Base-by-base conservation (phyloP, 768 basidiomycete species). In the Lactarius sanguifluus region DNA sequence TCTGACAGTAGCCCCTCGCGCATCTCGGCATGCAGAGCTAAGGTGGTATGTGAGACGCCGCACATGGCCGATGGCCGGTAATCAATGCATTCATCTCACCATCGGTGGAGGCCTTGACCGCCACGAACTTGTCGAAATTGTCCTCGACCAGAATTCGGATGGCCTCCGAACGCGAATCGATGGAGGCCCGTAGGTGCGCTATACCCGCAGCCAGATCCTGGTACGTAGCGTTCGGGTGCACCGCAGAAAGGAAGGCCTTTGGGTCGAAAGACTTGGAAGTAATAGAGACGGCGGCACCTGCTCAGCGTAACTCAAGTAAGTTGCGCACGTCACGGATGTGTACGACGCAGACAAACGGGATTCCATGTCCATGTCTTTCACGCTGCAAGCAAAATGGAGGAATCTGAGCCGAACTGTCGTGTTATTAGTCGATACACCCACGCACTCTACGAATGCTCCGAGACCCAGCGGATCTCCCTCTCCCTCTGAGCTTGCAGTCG, bases 91-190 rank as follows among this genome's bases (percentile, higher is more conserved):
- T 18, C 40, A 57, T 60, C 79, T 61, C 76, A 95, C 96, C 91
- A 77, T 96, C 96, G n/a, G 92, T 96, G 10, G 91, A 92, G 10
- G 93, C 92, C 73, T 99, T 99, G 64, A 99, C 96, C 3, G 93
- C 92, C 20, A 98, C 96, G 73, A 98, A 99, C 15, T 94, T 84
- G 78, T 98, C 96, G 76, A 98, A 98, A 76, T 98, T 97, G 72
- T 98, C 94, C 75, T 98, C 96, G 12, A 99, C 97, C 38, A 99
- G 82, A 25, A 96, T 86, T 47, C 95, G 83, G 64, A 98, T 89
- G n/a, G 96, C 97, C 71, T 96, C 92, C 1, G 94, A 96, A 54
- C 96, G 87, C 2, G 90, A 84, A 72, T 98, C 96, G 65, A 98
- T 89, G 15, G 92, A 90, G 9, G 85, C 78, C 69, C 86, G 85